These are phyloP conservation scores for Berberis thunbergii DNA, from an alignment of 164 flowering plant genomes.

Conservation along the genomic window DNA sequence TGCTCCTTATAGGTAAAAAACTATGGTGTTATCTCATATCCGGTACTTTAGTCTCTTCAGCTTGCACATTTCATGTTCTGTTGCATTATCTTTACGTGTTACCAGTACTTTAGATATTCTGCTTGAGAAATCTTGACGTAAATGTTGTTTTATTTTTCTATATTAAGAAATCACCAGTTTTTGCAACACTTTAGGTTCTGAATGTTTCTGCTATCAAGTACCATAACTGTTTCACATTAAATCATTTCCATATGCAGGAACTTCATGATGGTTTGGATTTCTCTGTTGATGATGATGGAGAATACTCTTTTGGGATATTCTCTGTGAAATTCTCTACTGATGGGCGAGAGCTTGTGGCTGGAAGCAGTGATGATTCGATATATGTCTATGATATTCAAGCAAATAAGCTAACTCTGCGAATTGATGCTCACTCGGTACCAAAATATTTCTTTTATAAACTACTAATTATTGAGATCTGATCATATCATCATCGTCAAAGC, in stretches of 20 bases:
- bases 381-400: conserved; percentile 81
- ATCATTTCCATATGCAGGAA: conserved; percentile 41
- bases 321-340: conserved; percentile 85
- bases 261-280: conserved; percentile 87
- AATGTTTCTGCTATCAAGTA: not conserved
- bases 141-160: too few relatives aligned
- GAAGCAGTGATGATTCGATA: conserved; percentile 61
- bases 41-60: too few relatives aligned
- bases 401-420: conserved; percentile 48
- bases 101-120: too few relatives aligned
- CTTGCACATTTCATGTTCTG: too few relatives aligned
- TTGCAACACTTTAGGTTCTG: too few relatives aligned
- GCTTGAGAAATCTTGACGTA: too few relatives aligned
- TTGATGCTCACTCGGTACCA: conserved; percentile 66
- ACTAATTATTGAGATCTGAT: too few relatives aligned
- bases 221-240: not conserved
- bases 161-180: too few relatives aligned
- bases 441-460: not conserved
- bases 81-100: too few relatives aligned
- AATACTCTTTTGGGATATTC: conserved; percentile 50
- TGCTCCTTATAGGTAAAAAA: too few relatives aligned
- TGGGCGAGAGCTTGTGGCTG: conserved; percentile 89
- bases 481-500: too few relatives aligned
- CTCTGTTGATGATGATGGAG: conserved; percentile 29
- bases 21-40: too few relatives aligned